These are phyloP conservation scores for Auricularia cornea DNA, from an alignment of 768 basidiomycete genomes.

Conservation along the genomic window DNA sequence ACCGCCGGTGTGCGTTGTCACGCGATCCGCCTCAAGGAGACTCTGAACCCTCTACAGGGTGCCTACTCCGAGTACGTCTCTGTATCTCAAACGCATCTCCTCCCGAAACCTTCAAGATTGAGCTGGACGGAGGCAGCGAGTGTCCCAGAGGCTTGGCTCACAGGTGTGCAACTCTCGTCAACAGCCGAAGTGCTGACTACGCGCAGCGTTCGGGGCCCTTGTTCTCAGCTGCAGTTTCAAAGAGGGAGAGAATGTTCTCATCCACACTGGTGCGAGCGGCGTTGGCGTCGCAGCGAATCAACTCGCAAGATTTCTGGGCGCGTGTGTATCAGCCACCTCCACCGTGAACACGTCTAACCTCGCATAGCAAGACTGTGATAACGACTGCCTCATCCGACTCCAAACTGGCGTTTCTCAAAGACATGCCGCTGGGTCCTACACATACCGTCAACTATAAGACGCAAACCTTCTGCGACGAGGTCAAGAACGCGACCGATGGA, in stretches of 20 bases:
- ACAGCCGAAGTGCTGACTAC: no score
- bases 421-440: constrained; percentile 10
- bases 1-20: constrained; percentile 23
- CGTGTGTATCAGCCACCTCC: neutral
- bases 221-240: constrained; percentile 30
- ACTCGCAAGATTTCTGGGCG: constrained; percentile 18
- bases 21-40: neutral
- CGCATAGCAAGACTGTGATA: constrained; percentile 22
- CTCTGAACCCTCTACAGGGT: constrained; percentile 40
- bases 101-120: constrained; percentile 29
- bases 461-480: constrained; percentile 26
- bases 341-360: neutral
- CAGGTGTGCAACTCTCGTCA: constrained; percentile 20
- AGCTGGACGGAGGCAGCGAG: constrained; percentile 32
- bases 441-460: constrained; percentile 29
- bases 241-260: constrained; percentile 29
- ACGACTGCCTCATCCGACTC: constrained; percentile 28
- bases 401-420: constrained; percentile 23
- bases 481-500: constrained; percentile 18
- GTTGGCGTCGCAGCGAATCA: constrained; percentile 30
- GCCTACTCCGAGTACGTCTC: constrained; percentile 73
- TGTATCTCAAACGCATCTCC: constrained; percentile 8
- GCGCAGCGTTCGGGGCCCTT: constrained; percentile 28
- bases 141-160: constrained; percentile 36
- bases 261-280: constrained; percentile 35